A percentile compares a stretch with the other conserved stretches of the same genome.
phyloP scores from a whole-genome alignment of 1,139 yeast species.

The Dujonia santamariae region DNA sequence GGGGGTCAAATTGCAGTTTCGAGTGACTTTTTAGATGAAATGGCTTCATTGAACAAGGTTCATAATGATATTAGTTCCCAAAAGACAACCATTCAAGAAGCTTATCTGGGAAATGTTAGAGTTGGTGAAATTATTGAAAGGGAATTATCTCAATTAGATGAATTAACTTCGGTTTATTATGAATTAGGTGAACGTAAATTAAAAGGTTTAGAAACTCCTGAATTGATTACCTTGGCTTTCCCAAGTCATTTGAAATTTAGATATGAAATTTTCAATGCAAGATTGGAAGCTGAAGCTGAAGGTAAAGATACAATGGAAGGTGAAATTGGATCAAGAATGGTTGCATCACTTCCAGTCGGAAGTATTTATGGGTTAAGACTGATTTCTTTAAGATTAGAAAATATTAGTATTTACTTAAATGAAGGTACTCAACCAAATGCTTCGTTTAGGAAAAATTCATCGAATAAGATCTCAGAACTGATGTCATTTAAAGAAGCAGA shows the following conservation, averaged over 20 bases:
- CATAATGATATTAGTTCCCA: conserved; percentile 48
- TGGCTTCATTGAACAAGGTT: conserved; percentile 53
- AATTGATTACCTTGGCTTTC: conserved; percentile 74
- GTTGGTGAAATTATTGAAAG: conserved; percentile 65
- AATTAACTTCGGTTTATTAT: conserved; percentile 66
- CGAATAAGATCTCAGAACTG: conserved; percentile 22
- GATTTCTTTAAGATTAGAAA: conserved; percentile 48
- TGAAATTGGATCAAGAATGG: conserved; percentile 17
- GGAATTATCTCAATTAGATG: conserved; percentile 65
- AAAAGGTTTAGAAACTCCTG: conserved; percentile 94
- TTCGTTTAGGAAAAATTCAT: conserved; percentile 24
- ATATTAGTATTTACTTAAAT: conserved; percentile 37
- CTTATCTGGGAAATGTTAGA: conserved; percentile 58
- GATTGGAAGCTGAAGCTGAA: conserved; percentile 12
- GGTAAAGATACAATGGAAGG: conserved; percentile 13
- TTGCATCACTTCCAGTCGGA: conserved; percentile 43
- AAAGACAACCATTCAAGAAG: conserved; percentile 43
- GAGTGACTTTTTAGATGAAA: conserved; percentile 74
- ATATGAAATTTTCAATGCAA: conserved; percentile 37
- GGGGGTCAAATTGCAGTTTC: conserved; percentile 97
- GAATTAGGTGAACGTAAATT: conserved; percentile 84
- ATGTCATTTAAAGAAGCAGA: conserved; percentile 33
- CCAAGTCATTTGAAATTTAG: conserved; percentile 66
- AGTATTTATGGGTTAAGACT: conserved; percentile 46
- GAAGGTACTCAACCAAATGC: conserved; percentile 28